A percentile compares a stretch with the other conserved stretches of the same genome.
phyloP scores from a whole-genome alignment of 2,329 filamentous ascomycete genomes.

The Colletotrichum tanaceti region DNA sequence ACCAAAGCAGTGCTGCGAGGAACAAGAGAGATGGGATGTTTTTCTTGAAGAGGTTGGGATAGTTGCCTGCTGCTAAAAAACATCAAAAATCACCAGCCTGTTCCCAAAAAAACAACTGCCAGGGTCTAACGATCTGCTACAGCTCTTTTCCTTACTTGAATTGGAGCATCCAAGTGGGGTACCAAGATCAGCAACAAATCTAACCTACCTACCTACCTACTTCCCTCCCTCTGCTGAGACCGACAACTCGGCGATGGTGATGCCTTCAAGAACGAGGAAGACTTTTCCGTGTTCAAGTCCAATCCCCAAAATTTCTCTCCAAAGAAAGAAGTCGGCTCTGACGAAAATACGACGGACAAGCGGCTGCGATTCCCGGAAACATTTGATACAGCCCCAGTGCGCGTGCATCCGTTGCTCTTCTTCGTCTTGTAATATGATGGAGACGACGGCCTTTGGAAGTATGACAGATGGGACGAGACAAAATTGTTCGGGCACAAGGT shows the following conservation, averaged over 20 bases:
- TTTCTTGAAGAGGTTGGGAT: background rate
- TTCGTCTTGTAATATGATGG: background rate
- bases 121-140: too few relatives aligned
- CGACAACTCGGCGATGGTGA: background rate
- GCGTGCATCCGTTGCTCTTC: background rate
- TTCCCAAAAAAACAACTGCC: too few relatives aligned
- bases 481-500: conserved; percentile 3
- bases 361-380: background rate
- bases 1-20: background rate
- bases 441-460: background rate
- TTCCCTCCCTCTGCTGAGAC: too few relatives aligned
- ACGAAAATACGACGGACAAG: background rate
- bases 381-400: background rate
- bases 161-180: too few relatives aligned
- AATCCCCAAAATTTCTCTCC: background rate
- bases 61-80: background rate
- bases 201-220: too few relatives aligned
- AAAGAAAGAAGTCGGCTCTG: background rate
- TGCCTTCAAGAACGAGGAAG: background rate
- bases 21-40: background rate
- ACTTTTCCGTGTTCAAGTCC: background rate
- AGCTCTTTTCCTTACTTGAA: too few relatives aligned
- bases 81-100: too few relatives aligned
- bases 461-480: conserved; percentile 8
- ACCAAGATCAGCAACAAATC: too few relatives aligned